Conservation (phyloP, 2,329 filamentous ascomycete genomes). For the Fusarium globosum region DNA sequence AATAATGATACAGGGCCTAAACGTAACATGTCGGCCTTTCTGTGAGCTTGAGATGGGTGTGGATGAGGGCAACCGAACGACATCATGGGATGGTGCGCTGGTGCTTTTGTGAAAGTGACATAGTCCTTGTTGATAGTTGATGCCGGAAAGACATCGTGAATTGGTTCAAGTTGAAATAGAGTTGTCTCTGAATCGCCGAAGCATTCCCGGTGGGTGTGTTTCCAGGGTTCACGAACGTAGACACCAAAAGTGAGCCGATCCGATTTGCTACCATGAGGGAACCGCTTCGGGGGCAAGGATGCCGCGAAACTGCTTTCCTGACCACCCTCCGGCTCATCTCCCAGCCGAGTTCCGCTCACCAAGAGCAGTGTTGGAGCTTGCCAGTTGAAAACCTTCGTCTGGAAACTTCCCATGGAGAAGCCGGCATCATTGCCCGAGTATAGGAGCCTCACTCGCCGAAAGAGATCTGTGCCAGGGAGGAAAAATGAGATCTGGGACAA, state of each 20-base stretch:
- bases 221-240: conserved; percentile 76
- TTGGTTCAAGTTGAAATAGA: conserved; percentile 77
- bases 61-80: conserved; percentile 71
- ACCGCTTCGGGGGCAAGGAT: conserved; percentile 71
- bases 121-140: conserved; percentile 75
- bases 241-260: conserved; percentile 73
- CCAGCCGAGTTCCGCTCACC: conserved; percentile 72
- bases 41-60: conserved; percentile 57
- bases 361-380: conserved; percentile 78
- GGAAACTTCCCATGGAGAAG: conserved; percentile 82
- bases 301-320: conserved; percentile 68
- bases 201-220: conserved; percentile 72
- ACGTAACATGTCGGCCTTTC: conserved; percentile 57
- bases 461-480: conserved; percentile 72
- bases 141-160: conserved; percentile 77
- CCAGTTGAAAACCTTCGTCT: conserved; percentile 82
- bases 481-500: conserved; percentile 80
- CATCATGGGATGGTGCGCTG: conserved; percentile 69
- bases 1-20: conserved; percentile 75
- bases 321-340: conserved; percentile 59
- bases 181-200: conserved; percentile 73
- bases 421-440: conserved; percentile 78
- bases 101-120: conserved; percentile 73
- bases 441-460: conserved; percentile 72
- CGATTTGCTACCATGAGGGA: conserved; percentile 62